Evolutionary conservation across 2,329 filamentous ascomycete species (phyloP).

Genomic region (Exophiala dermatitidis): DNA sequence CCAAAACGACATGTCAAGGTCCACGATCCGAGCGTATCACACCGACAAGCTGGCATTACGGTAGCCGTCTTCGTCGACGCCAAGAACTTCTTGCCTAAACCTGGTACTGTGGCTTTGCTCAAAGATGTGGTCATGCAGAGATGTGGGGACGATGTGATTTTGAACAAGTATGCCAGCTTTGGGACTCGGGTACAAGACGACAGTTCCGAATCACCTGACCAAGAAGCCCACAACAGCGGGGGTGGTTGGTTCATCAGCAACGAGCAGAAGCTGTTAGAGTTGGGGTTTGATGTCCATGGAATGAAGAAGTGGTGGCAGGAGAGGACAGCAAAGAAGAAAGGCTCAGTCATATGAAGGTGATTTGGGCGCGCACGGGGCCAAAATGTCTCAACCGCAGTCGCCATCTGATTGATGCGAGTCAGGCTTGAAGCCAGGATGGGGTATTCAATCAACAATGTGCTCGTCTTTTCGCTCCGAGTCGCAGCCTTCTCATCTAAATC

Average conservation of each 20-base stretch:
- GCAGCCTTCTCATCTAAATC: too few relatives aligned
- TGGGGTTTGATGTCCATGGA: constrained; percentile 20
- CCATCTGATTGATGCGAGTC: too few relatives aligned
- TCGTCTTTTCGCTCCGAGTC: too few relatives aligned
- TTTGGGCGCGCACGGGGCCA: neutral
- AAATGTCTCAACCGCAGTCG: too few relatives aligned
- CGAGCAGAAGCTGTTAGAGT: constrained; percentile 11
- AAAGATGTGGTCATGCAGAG: constrained; percentile 29
- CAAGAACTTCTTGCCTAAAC: constrained; percentile 25
- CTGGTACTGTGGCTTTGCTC: constrained; percentile 30
- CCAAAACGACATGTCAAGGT: constrained; percentile 30
- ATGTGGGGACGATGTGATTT: constrained; percentile 27
- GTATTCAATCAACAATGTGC: too few relatives aligned
- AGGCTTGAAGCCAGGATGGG: too few relatives aligned
- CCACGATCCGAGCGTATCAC: constrained; percentile 26
- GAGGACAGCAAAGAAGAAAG: constrained; percentile 1
- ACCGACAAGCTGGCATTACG: constrained; percentile 22
- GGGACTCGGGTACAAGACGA: neutral
- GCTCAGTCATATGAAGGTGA: neutral
- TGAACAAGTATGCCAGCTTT: constrained; percentile 29
- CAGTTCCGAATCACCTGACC: neutral
- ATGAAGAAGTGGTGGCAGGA: constrained; percentile 26
- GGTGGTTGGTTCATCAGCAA: constrained; percentile 26
- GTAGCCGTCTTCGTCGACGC: constrained; percentile 30
- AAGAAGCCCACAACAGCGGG: constrained; percentile 5